These are phyloP conservation scores for Botrytis medusae DNA, from an alignment of 2,329 filamentous ascomycete species.

Conservation along the genomic window DNA sequence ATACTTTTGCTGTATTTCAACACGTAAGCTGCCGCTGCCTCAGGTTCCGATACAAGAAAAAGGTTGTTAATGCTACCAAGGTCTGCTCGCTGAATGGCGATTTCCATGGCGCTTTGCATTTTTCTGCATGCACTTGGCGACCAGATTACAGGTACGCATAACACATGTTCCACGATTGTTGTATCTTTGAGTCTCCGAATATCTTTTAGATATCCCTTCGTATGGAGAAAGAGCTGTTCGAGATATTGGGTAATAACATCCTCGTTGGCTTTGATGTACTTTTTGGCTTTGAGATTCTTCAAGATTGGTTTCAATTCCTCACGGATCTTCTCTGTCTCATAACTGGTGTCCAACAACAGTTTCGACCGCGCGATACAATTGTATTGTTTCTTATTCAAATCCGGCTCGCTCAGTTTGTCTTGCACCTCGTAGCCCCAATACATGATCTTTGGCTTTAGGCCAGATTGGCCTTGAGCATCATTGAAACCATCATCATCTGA, in stretches of 20 bases:
- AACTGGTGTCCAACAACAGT: slow-evolving; percentile 27
- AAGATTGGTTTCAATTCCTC: slow-evolving; percentile 19
- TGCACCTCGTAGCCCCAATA: slow-evolving; percentile 26
- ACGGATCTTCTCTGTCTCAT: slow-evolving; percentile 24
- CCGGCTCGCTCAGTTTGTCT: slow-evolving; percentile 11
- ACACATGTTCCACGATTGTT: slow-evolving; percentile 23
- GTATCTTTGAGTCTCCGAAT: neutral
- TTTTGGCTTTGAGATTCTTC: slow-evolving; percentile 13
- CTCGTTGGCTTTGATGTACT: slow-evolving; percentile 17
- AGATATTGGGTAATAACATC: slow-evolving; percentile 29
- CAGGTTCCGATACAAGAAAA: slow-evolving; percentile 34
- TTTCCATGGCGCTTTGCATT: slow-evolving; percentile 28
- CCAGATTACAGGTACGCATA: slow-evolving; percentile 28
- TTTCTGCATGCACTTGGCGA: slow-evolving; percentile 24
- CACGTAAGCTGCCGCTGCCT: slow-evolving; percentile 22
- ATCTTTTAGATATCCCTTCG: slow-evolving; percentile 16
- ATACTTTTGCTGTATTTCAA: slow-evolving; percentile 20
- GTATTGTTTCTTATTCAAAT: slow-evolving; percentile 21
- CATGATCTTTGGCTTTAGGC: neutral
- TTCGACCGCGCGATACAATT: slow-evolving; percentile 25
- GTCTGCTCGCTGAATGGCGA: slow-evolving; percentile 16
- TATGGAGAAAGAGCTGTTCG: slow-evolving; percentile 25
- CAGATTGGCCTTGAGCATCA: neutral
- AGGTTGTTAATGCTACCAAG: slow-evolving; percentile 30
- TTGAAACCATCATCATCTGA: neutral